Base-by-base conservation (phyloP, 2,329 filamentous ascomycete genomes). In the Thielaviopsis musarum region DNA sequence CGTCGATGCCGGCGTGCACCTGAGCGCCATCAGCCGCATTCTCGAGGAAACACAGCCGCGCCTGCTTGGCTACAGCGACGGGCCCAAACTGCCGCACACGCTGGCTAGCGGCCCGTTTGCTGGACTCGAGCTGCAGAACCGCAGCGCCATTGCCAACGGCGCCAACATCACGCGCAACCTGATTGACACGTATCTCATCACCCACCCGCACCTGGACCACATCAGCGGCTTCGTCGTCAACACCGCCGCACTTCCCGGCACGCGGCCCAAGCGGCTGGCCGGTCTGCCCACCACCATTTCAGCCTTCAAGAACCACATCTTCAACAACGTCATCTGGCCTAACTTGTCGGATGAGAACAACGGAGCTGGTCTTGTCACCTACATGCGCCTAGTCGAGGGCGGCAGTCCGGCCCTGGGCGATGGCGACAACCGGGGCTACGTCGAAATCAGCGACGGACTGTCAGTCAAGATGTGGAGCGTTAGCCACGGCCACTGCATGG, bases 281-380 rank as follows among this genome's bases (percentile, higher is more conserved):
- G 91, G 87, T 0, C 74, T 97, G 3, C 89, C 91, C 0, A 85
- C 83, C 28, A 95, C 91, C n/a, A 91, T 98, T 57, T 79, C 88
- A 53, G 91, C 91, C 0, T 84, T 98, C 71, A 97, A 95, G 69
- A 83, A 77, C 0, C 91, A 98, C 71, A 88, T 98, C 62, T 98
- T 98, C 75, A 98, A 98, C 71, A 94, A 96, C 67, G 75, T 95
- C 61, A 95, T 97, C 58, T 98, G 93, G 93, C 93, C 93, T 0
- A 98, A 98, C 65, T 74, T 98, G 48, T 94, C 89, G 0, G 91
- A 98, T 67, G 93, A 98, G 72, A 93, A 95, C 69, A 90, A 91
- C 38, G 93, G 93, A 24, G 91, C 91, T 3, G 93, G 93, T 0
- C 78, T 98, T 28, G 83, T 98, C 38, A 95, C 89, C 0, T 97